Base-by-base conservation (phyloP, 2,329 filamentous ascomycete genomes). In the Neoascochyta sp. region DNA sequence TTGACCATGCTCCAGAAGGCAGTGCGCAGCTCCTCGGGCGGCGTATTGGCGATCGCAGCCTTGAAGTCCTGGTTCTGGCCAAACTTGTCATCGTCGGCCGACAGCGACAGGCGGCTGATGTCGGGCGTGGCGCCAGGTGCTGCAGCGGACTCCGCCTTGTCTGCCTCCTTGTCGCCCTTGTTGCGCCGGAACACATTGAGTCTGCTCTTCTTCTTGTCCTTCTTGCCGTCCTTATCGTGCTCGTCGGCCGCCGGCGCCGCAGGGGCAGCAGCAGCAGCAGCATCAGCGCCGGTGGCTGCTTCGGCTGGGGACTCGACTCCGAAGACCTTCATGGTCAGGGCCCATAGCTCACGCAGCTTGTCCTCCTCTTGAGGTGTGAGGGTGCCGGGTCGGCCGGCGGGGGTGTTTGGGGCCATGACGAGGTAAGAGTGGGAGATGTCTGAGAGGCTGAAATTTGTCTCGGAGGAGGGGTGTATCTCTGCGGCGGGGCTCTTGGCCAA, bases 1-100 rank as follows among this genome's bases (percentile, higher is more conserved):
- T 96, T 98, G 36, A 90, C 78, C 87, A 95, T 94, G 46, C 70
- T 76, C 92, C 92, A 96, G 57, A 96, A 84, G 0, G 88, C 81
- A 10, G 74, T 71, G 29, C 88, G 79, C 44, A 98, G 78, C 23
- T 83, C 74, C 52, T 93, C 86, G 0, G 90, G 86, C 1, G 80
- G 75, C 52, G 83, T 76, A 37, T 76, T 86, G 27, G 83, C 81
- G 7, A 98, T 65, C 0, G 87, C 86, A 22, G 90, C 80, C 47
- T 86, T 78, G 64, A 88, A 95, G 27, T 88, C 80, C 64, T 90
- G 92, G 20, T 77, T 84, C 63, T 92, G 85, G 25, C 88, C 89
- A 60, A 93, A 90, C 68, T 96, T 98, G 68, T 98, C 92, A 34
- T 95, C 85, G 6, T 60, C 56, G 14, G 57, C 52, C 9, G 57